These are phyloP conservation scores for Triglochin maritima DNA, from an alignment of 106 monocot genomes.

Conservation along the genomic window DNA sequence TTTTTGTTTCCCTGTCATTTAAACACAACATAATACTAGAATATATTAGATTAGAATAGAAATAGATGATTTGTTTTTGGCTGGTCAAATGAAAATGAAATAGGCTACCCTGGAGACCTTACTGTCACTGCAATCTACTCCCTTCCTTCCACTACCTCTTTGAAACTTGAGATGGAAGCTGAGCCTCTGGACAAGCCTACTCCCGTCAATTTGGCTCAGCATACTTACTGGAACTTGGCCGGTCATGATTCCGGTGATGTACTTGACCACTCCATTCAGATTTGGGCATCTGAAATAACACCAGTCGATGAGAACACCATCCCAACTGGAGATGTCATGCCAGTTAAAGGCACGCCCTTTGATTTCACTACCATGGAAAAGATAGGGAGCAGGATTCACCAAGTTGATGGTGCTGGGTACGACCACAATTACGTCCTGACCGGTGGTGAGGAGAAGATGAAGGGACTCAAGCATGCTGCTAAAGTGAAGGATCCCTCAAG, in stretches of 20 bases:
- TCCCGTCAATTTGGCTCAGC: constrained; percentile 45
- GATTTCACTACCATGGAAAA: constrained; percentile 32
- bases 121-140: constrained; percentile 53
- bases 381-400: constrained; percentile 33
- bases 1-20: too few relatives aligned
- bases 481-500: constrained; percentile 32
- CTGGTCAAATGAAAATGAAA: background rate
- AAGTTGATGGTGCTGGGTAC: constrained; percentile 27
- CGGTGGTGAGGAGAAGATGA: constrained; percentile 16
- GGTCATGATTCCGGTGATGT: constrained; percentile 40
- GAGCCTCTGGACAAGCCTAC: constrained; percentile 31
- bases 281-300: constrained; percentile 31
- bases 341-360: constrained; percentile 37
- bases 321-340: constrained; percentile 42
- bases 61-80: too few relatives aligned
- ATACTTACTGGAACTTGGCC: constrained; percentile 64
- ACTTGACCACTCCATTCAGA: constrained; percentile 32
- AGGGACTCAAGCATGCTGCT: constrained; percentile 36
- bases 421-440: constrained; percentile 52
- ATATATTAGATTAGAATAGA: too few relatives aligned
- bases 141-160: constrained; percentile 30
- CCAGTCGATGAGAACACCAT: constrained; percentile 31
- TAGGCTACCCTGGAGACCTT: constrained; percentile 73
- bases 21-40: too few relatives aligned
- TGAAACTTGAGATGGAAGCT: constrained; percentile 53